Evolutionary conservation across 2,329 filamentous ascomycete species (phyloP).

Genomic region (Hypoxylon sp.): DNA sequence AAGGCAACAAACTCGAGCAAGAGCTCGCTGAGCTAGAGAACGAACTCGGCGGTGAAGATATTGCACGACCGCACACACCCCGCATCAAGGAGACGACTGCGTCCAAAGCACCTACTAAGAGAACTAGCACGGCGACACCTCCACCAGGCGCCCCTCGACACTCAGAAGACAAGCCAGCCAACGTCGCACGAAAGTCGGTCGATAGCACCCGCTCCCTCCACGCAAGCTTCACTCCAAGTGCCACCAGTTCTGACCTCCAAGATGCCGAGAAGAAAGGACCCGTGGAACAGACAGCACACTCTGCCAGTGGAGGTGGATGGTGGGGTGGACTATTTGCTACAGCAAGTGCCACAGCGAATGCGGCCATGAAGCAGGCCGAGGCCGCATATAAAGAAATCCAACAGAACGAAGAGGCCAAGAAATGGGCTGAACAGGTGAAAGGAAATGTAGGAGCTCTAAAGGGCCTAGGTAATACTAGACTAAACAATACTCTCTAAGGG

Average conservation of each 20-base stretch:
- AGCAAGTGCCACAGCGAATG: conserved; percentile 71
- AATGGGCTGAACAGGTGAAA: conserved; percentile 94
- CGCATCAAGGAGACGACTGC: conserved; percentile 71
- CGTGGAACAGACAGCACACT: conserved; percentile 59
- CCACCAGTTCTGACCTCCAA: conserved; percentile 73
- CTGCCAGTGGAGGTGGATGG: conserved; percentile 78
- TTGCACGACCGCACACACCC: conserved; percentile 87
- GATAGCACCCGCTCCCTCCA: conserved; percentile 82
- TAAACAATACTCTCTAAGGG: neutral
- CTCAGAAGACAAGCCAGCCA: conserved; percentile 74
- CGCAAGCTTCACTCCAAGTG: conserved; percentile 79
- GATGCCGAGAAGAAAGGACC: conserved; percentile 69
- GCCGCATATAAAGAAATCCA: conserved; percentile 95
- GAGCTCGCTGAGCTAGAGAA: conserved; percentile 91
- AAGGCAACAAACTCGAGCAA: conserved; percentile 64
- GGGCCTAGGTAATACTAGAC: conserved; percentile 74
- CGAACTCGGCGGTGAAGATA: conserved; percentile 78
- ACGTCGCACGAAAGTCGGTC: conserved; percentile 76
- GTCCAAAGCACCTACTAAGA: conserved; percentile 58
- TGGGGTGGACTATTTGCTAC: conserved; percentile 90
- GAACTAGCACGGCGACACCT: conserved; percentile 65
- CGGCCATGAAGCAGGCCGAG: conserved; percentile 93
- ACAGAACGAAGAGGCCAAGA: conserved; percentile 95
- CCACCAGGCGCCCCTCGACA: conserved; percentile 67
- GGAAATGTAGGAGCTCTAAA: conserved; percentile 87